Percentiles rank a stretch among this genome's conserved stretches.
phyloP scores from a whole-genome alignment of 257 asterid genomes.

The Rauvolfia tetraphylla region DNA sequence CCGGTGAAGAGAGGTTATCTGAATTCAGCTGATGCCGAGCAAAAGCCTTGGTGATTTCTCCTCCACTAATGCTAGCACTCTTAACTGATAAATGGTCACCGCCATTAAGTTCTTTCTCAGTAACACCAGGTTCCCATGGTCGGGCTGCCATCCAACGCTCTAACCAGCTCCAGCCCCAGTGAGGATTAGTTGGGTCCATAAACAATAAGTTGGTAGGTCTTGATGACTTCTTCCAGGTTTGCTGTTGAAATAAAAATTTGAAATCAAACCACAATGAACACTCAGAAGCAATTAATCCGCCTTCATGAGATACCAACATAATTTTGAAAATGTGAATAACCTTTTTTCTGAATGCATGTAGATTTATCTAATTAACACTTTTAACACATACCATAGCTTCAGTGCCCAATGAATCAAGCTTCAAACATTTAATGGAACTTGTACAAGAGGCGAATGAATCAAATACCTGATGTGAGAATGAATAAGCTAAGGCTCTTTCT shows the following conservation, averaged over 20 bases:
- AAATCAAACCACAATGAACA: constrained; percentile 5
- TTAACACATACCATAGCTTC: neutral
- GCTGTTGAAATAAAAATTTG: constrained; percentile 42
- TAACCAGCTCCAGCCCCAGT: constrained; percentile 99
- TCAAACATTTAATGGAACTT: neutral
- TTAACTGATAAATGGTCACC: constrained; percentile 44
- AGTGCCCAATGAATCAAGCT: neutral
- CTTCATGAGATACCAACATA: neutral
- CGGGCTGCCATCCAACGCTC: constrained; percentile 88
- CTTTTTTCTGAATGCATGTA: neutral
- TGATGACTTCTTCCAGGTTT: constrained; percentile 82
- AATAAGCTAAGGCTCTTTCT: constrained; percentile 93
- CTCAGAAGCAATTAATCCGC: neutral
- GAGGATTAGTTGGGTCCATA: constrained; percentile 96
- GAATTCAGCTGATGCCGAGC: constrained; percentile 85
- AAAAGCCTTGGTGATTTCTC: constrained; percentile 76
- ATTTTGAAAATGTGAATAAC: neutral
- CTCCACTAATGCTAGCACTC: constrained; percentile 41
- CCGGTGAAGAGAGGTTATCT: constrained; percentile 53
- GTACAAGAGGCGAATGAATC: constrained; percentile 6
- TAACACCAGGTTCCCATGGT: constrained; percentile 51
- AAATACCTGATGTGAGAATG: constrained; percentile 90
- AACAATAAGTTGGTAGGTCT: constrained; percentile 67
- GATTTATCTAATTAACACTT: neutral
- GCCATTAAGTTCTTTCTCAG: constrained; percentile 51